Evolutionary conservation across 208 protist genomes (phyloP), one percentile per base, ranked within the genome.

Genomic region (Leishmania mexicana): DNA sequence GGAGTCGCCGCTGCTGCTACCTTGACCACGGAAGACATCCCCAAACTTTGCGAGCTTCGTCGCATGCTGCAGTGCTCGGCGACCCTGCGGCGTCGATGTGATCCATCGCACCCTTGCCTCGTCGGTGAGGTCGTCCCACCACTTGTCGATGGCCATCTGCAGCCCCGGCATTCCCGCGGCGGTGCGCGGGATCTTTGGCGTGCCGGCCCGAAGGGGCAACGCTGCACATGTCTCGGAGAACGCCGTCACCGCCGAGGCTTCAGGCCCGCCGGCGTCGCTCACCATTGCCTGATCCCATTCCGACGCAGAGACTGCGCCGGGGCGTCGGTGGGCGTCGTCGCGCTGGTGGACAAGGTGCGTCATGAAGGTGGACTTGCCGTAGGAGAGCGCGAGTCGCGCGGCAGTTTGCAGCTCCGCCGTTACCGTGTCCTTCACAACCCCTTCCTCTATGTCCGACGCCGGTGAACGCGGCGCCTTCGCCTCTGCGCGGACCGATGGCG

Each of bases 311-410:
- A 71, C 49, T 7, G 68, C 45, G 76, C 80, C 53, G 15, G 75
- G 76, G 60, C 51, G 78, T 54, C 31, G 68, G 75, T 17, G n/a
- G 53, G 67, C 47, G 13, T 51, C 15, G 75, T 84, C 60, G 49
- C 81, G 79, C 65, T 89, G 82, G 76, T 89, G 85, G 10, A 83
- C 83, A 1, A 86, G 60, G 80, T 89, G 85, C 17, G 82, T 84
- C 31, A 86, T 67, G 11, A 81, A 85, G 7, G 85, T 82, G 24
- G 85, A 78, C 67, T 80, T 86, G 47, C 81, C 85, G 35, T 62
- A 85, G 28, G 85, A 83, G 53, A 78, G 31, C 47, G 79, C 84
- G 31, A 81, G 79, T 45, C 38, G 65, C 76, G 74, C 17, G 24
- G 76, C 79, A 10, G 58, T 53, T 21, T 38, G 60, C 74, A 58